phyloP scores from a whole-genome alignment of 306 rosid genomes.

The Dryas alaskensis region DNA sequence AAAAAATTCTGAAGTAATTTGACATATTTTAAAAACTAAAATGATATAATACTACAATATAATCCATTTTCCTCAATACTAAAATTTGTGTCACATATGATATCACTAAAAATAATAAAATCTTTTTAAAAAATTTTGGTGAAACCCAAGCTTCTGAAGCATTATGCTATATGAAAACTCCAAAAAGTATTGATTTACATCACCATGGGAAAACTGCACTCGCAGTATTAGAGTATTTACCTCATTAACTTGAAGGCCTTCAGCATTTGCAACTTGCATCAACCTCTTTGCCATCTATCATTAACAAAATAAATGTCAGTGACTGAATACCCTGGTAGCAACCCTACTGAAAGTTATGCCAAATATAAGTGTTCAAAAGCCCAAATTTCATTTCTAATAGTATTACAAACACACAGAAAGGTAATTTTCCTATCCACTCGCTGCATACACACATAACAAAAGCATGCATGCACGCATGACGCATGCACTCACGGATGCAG shows the following conservation, averaged over 20 bases:
- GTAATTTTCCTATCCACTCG: background rate
- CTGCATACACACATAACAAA: background rate
- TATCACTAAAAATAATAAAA: background rate
- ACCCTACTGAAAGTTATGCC: background rate
- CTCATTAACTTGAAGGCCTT: constrained; percentile 86
- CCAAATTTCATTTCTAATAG: background rate
- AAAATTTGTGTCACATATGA: background rate
- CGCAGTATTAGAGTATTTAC: constrained; percentile 35
- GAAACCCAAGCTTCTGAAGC: background rate
- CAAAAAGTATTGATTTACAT: background rate
- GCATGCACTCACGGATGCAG: no score
- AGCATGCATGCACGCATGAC: background rate
- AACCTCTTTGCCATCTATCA: constrained; percentile 91
- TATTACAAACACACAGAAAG: background rate
- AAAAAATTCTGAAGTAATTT: background rate
- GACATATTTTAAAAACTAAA: background rate
- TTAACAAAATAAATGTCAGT: constrained; percentile 23
- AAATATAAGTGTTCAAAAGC: constrained; percentile 7
- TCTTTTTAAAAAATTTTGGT: background rate
- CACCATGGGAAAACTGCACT: constrained; percentile 18
- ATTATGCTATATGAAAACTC: background rate
- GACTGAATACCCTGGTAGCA: background rate
- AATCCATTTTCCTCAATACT: background rate
- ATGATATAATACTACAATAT: background rate
- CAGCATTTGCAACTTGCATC: constrained; percentile 71